A percentile compares a stretch with the other conserved stretches of the same genome.
phyloP scores from a whole-genome alignment of 2,329 filamentous ascomycete species.

The Teratosphaeria destructans region DNA sequence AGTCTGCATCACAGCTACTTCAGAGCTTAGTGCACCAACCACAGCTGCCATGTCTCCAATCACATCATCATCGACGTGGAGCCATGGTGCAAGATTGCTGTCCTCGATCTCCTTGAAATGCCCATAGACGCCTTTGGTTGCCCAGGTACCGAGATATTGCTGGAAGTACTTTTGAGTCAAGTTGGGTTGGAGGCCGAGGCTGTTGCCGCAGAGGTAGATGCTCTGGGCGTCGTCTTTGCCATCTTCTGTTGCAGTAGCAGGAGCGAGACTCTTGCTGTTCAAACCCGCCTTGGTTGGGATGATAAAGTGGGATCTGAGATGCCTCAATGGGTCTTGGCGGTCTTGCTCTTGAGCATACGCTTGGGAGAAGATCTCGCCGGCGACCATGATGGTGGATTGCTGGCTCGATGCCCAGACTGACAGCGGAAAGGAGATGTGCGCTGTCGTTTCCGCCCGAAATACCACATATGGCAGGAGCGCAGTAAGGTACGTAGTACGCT shows the following conservation, averaged over 20 bases:
- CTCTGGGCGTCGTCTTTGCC: constrained; percentile 31
- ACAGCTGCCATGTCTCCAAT: constrained; percentile 59
- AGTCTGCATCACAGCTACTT: constrained; percentile 83
- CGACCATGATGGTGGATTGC: neutral
- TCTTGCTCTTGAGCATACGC: constrained; percentile 22
- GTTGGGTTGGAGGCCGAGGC: constrained; percentile 71
- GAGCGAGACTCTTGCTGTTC: constrained; percentile 48
- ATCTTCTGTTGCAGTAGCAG: constrained; percentile 10
- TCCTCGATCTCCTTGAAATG: constrained; percentile 64
- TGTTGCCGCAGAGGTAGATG: constrained; percentile 85
- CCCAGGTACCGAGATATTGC: constrained; percentile 73
- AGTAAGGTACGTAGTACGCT: neutral
- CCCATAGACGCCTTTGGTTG: constrained; percentile 70
- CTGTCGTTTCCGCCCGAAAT: neutral
- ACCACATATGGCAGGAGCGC: neutral
- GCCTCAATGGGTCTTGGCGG: constrained; percentile 27
- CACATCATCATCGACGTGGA: constrained; percentile 68
- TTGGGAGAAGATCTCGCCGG: constrained; percentile 1
- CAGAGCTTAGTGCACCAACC: constrained; percentile 60
- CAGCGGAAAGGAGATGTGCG: neutral
- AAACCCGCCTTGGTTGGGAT: constrained; percentile 67
- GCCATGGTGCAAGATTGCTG: constrained; percentile 60
- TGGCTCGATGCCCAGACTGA: no score
- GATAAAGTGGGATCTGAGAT: constrained; percentile 56
- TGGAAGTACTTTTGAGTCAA: constrained; percentile 55